Conservation (phyloP, 2,329 filamentous ascomycete genomes). For the Cyclaneusma minus region DNA sequence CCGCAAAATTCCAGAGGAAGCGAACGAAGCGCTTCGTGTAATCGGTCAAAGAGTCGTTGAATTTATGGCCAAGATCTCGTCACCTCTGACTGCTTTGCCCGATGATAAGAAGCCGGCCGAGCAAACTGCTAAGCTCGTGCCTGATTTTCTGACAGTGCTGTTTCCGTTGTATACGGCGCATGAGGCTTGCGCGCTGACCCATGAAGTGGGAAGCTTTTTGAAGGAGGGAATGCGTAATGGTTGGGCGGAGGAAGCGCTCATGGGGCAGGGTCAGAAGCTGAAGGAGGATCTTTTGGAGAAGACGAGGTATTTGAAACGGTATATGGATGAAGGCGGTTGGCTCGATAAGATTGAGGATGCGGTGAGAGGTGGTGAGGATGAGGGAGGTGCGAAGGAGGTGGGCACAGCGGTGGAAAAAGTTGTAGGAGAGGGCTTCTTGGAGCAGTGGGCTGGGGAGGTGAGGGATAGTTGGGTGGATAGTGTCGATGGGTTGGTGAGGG, state of each 20-base stretch:
- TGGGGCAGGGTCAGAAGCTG: constrained; percentile 1
- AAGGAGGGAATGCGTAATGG: constrained; percentile 2
- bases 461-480: constrained; percentile 18
- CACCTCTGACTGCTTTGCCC: constrained; percentile 7
- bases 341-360: constrained; percentile 15
- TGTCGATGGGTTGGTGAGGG: constrained; percentile 13
- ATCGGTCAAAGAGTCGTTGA: too few species aligned
- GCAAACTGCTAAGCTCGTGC: constrained; percentile 4
- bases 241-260: constrained; percentile 8
- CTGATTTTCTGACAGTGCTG: constrained; percentile 11
- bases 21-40: too few species aligned
- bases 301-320: constrained; percentile 9
- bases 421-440: constrained; percentile 15
- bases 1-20: constrained; percentile 5
- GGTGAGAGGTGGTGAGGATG: constrained; percentile 3
- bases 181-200: constrained; percentile 9
- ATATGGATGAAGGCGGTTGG: constrained; percentile 18
- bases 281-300: constrained; percentile 5
- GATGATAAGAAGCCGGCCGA: constrained; percentile 4
- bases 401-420: constrained; percentile 9
- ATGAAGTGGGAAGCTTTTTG: constrained; percentile 2
- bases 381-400: too few species aligned
- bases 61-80: constrained; percentile 6
- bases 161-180: constrained; percentile 15
- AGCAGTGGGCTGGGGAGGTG: constrained; percentile 18